Conservation (phyloP, 495 filamentous ascomycete genomes). For the Penicillium paxilli region DNA sequence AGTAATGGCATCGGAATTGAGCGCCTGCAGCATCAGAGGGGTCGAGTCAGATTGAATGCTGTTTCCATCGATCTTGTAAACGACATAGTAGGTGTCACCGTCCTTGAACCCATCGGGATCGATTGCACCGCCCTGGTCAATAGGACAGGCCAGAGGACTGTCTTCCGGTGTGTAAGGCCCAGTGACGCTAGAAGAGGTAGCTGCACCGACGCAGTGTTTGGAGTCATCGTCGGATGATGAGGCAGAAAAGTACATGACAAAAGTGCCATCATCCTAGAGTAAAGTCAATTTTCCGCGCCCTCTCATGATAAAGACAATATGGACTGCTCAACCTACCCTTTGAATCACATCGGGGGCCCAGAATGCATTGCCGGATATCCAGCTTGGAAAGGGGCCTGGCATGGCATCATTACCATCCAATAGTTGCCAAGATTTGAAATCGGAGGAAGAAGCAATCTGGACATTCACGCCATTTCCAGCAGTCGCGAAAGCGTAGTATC, state of each 20-base stretch:
- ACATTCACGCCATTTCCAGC: conserved; percentile 21
- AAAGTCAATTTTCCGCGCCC: conserved; percentile 8
- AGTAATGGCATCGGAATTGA: conserved; percentile 50
- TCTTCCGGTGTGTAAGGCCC: conserved; percentile 37
- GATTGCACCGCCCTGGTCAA: conserved; percentile 40
- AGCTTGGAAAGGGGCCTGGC: conserved; percentile 28
- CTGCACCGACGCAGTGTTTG: conserved; percentile 46
- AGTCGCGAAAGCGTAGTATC: conserved; percentile 36
- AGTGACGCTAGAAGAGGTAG: conserved; percentile 32
- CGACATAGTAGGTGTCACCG: conserved; percentile 33
- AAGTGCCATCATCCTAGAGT: conserved; percentile 29
- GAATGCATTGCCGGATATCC: conserved; percentile 27
- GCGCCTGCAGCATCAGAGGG: conserved; percentile 55
- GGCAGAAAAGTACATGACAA: conserved; percentile 45
- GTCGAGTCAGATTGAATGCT: conserved; percentile 47
- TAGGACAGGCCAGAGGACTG: conserved; percentile 30
- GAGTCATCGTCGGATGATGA: conserved; percentile 15
- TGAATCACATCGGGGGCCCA: conserved; percentile 54
- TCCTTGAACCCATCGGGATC: conserved; percentile 38
- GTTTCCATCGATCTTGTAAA: conserved; percentile 60
- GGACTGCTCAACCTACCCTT: conserved; percentile 7
- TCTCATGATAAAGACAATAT: not conserved
- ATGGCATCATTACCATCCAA: conserved; percentile 27
- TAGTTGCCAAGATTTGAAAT: conserved; percentile 32
- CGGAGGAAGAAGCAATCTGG: conserved; percentile 21